These are phyloP conservation scores for Globisporangium recalcitrans DNA, from an alignment of 352 stramenopile species.

Conservation along the genomic window DNA sequence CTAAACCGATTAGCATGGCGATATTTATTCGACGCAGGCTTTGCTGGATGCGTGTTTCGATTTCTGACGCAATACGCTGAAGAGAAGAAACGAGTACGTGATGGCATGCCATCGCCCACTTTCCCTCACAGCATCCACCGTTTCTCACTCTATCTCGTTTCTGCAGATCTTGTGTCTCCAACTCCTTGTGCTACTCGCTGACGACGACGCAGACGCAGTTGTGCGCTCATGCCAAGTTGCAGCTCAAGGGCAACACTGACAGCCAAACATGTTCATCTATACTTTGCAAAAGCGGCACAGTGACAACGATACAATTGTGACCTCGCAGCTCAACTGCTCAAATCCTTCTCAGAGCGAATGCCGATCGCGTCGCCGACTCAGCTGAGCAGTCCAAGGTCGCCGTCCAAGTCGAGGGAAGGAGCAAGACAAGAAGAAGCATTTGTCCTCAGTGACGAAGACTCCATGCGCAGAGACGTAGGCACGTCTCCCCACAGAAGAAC, in stretches of 20 bases:
- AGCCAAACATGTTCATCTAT: slow-evolving; percentile 79
- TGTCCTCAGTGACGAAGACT: slow-evolving; percentile 3
- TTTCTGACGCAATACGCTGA: slow-evolving; percentile 51
- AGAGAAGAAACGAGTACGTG: slow-evolving; percentile 46
- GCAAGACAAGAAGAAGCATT: slow-evolving; percentile 8
- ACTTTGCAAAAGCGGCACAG: slow-evolving; percentile 67
- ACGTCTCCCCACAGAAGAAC: slow-evolving; percentile 8
- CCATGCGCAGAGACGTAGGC: background rate
- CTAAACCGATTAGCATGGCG: background rate
- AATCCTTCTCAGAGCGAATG: slow-evolving; percentile 45
- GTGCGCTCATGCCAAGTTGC: slow-evolving; percentile 55
- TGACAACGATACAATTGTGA: slow-evolving; percentile 41
- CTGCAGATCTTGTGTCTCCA: slow-evolving; percentile 47
- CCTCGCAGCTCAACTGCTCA: slow-evolving; percentile 35
- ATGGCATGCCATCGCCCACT: background rate
- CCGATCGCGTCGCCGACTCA: slow-evolving; percentile 49
- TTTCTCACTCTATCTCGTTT: slow-evolving; percentile 2
- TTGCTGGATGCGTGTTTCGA: slow-evolving; percentile 53
- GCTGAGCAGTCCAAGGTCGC: slow-evolving; percentile 20
- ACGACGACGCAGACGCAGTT: slow-evolving; percentile 42
- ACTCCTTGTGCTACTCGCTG: slow-evolving; percentile 49
- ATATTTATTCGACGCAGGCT: slow-evolving; percentile 25
- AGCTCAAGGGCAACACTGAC: slow-evolving; percentile 59
- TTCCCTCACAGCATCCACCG: background rate
- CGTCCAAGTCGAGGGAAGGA: background rate